A percentile compares a stretch with the other conserved stretches of the same genome.
These are phyloP conservation scores for Salix viminalis DNA, from an alignment of 345 rosid genomes.

Conservation along the genomic window DNA sequence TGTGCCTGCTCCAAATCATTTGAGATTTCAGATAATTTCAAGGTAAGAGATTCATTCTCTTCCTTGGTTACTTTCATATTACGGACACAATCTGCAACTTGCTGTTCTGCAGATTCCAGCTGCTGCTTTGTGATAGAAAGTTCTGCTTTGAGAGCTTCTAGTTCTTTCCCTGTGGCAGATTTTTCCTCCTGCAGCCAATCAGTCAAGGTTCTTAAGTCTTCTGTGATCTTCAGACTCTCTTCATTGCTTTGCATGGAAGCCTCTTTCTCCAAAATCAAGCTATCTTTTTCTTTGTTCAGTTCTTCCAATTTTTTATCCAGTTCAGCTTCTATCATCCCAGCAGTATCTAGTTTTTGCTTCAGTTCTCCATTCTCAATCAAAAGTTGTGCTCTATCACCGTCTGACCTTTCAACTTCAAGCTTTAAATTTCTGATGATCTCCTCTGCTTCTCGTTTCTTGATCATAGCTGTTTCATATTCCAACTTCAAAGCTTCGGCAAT, in stretches of 20 bases:
- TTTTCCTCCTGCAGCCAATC: constrained; percentile 46
- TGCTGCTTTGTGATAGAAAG: constrained; percentile 44
- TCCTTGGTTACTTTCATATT: constrained; percentile 36
- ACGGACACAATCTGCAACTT: constrained; percentile 38
- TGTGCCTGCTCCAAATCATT: constrained; percentile 46
- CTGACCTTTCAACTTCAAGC: constrained; percentile 47
- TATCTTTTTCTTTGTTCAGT: constrained; percentile 13
- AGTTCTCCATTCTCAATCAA: constrained; percentile 46
- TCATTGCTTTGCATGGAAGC: constrained; percentile 26
- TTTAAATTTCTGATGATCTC: constrained; percentile 42
- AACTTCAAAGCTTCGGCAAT: constrained; percentile 34
- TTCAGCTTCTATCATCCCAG: constrained; percentile 41
- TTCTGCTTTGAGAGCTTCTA: constrained; percentile 35
- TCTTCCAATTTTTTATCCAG: constrained; percentile 22
- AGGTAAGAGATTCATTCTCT: constrained; percentile 51
- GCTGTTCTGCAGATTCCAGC: constrained; percentile 56
- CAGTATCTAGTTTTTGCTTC: constrained; percentile 40
- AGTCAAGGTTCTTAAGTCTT: constrained; percentile 25
- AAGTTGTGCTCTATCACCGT: constrained; percentile 36
- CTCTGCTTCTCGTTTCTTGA: constrained; percentile 53
- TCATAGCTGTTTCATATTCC: constrained; percentile 46
- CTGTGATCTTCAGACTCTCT: constrained; percentile 23
- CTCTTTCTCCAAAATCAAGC: constrained; percentile 24
- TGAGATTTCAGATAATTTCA: constrained; percentile 4
- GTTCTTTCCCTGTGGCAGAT: constrained; percentile 36